Base-by-base conservation (phyloP, 495 filamentous ascomycete species). In the Penicillium daleae region DNA sequence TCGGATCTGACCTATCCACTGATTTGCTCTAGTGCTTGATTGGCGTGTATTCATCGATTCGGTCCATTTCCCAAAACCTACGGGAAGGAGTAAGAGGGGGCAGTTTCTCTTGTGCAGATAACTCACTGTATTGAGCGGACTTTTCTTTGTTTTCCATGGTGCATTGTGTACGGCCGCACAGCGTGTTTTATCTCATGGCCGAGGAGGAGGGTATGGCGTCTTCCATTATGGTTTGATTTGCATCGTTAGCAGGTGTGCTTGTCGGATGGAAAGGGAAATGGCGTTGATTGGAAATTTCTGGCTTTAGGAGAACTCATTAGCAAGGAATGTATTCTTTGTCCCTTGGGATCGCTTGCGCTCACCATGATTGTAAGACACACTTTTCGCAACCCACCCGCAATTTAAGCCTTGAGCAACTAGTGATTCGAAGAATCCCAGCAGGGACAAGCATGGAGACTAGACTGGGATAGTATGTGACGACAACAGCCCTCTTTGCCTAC, bases 41-140 rank as follows among this genome's bases (percentile, higher is more conserved):
- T 27, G 76, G 76, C 1, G 19, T 78, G 7, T 76, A 74, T 51
- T 70, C 72, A 8, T 76, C 75, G 12, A 50, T 74, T 61, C 70
- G 39, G 27, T 73, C 75, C 2, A 73, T 78, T 17, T 31, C 66
- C 17, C 44, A 60, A 1, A 61, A 74, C 51, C 42, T 69, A 12
- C 56, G 53, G 6, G 59, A 61, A 13, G 62, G 66, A 0, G 56
- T 67, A 46, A 59, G 56, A 6, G 64, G 66, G 19, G 66, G 66
- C 15, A 65, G 68, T 35, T 77, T 77, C 44, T 73, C 72, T 1
- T 75, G 72, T 67, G 71, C 63, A 17, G 68, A 76, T 52, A 78
- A 74, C 60, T 71, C 71, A 3, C 29, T 60, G 2, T 59, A 46
- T 35, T 63, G 27, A 57, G 24, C 4, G 22, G 46, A 6, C 10